These are phyloP conservation scores for Xerocomus brunneocitrinus DNA, from an alignment of 768 basidiomycete genomes.

Conservation along the genomic window DNA sequence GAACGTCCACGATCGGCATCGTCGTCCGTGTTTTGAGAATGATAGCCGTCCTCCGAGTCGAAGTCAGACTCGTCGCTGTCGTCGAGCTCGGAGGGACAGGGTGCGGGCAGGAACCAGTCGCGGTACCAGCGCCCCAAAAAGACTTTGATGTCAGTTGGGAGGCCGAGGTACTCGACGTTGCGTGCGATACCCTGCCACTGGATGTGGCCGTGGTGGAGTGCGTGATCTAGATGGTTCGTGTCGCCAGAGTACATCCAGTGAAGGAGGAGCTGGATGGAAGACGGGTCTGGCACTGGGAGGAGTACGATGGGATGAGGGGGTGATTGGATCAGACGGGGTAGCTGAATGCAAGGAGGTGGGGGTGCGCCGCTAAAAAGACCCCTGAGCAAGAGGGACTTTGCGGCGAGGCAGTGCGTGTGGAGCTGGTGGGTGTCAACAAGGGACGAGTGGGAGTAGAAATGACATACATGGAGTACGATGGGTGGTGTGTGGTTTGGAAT, in stretches of 20 bases:
- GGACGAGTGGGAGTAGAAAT: not conserved
- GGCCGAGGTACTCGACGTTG: constrained; percentile 85
- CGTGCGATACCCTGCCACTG: constrained; percentile 85
- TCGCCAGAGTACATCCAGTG: constrained; percentile 84
- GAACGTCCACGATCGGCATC: constrained; percentile 42
- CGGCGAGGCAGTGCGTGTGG: constrained; percentile 78
- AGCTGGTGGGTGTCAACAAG: constrained; percentile 41
- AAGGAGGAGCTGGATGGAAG: constrained; percentile 65
- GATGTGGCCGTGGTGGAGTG: constrained; percentile 57
- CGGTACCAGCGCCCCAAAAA: constrained; percentile 75
- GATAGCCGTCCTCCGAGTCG: constrained; percentile 21
- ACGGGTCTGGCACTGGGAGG: constrained; percentile 71
- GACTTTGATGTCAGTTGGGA: constrained; percentile 69
- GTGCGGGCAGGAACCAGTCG: constrained; percentile 45
- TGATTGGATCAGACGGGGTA: constrained; percentile 67
- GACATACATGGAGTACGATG: constrained; percentile 52
- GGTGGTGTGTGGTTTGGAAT: constrained; percentile 37
- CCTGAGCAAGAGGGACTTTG: constrained; percentile 72
- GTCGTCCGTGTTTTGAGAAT: constrained; percentile 26
- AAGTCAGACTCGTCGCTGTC: constrained; percentile 31
- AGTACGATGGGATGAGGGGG: constrained; percentile 61
- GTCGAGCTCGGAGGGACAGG: constrained; percentile 5
- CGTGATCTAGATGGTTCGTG: constrained; percentile 58
- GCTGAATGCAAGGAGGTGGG: constrained; percentile 41
- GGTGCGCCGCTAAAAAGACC: constrained; percentile 62